These are phyloP conservation scores for Coprinopsis strossmayeri DNA, from an alignment of 768 basidiomycete genomes.

Conservation along the genomic window DNA sequence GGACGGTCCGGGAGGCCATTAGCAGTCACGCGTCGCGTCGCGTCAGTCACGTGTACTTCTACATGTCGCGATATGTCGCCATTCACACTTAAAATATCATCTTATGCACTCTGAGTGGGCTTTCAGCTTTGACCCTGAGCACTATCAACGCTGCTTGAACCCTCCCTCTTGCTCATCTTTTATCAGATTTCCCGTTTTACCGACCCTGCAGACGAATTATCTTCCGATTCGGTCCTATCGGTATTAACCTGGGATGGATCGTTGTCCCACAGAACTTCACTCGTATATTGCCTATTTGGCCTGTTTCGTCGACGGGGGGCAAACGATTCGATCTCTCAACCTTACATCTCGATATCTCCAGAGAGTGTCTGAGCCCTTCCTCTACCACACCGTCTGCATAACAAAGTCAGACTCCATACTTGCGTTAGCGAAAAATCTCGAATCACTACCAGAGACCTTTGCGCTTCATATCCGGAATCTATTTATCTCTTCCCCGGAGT, in stretches of 20 bases:
- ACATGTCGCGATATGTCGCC: conserved; percentile 12
- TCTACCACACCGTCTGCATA: conserved; percentile 33
- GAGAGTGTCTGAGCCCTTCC: conserved; percentile 29
- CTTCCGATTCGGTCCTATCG: too few species aligned
- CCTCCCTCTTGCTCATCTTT: background rate
- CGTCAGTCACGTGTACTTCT: background rate
- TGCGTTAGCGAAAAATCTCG: conserved; percentile 12
- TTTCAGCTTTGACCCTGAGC: too few species aligned
- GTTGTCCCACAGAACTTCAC: conserved; percentile 38
- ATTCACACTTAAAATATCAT: background rate
- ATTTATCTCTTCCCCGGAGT: background rate
- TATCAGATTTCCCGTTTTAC: conserved; percentile 5
- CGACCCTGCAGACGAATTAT: background rate
- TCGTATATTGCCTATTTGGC: conserved; percentile 37
- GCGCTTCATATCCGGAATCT: background rate
- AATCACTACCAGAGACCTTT: background rate
- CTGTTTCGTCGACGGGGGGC: conserved; percentile 29
- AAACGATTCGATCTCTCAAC: conserved; percentile 28
- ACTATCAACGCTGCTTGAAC: too few species aligned
- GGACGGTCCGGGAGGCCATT: too few species aligned
- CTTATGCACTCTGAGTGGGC: too few species aligned
- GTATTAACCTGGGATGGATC: conserved; percentile 21
- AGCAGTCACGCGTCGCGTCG: background rate
- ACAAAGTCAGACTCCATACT: conserved; percentile 21
- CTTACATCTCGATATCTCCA: conserved; percentile 34